phyloP scores from a whole-genome alignment of 2,329 filamentous ascomycete species.

The Juglanconis sp. region DNA sequence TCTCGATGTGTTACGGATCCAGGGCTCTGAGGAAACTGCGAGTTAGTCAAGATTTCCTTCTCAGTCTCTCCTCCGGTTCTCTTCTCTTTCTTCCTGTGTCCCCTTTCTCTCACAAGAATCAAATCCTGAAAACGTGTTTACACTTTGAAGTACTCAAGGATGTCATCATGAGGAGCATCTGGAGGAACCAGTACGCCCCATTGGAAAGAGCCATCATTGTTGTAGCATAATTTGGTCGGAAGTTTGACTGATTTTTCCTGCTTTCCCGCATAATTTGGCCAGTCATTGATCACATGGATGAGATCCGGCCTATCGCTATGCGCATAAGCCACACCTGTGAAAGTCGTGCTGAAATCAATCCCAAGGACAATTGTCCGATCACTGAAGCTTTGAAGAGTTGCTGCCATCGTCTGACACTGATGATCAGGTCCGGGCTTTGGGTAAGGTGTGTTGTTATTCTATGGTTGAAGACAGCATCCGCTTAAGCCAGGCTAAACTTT shows the following conservation, averaged over 20 bases:
- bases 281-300: not conserved
- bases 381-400: not conserved
- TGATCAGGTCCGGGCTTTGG: no score
- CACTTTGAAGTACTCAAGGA: constrained; percentile 50
- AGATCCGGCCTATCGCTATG: not conserved
- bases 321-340: constrained; percentile 47
- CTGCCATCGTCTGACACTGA: no score
- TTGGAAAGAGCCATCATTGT: constrained; percentile 36
- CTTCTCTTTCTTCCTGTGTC: no score
- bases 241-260: constrained; percentile 44
- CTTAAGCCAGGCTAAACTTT: no score
- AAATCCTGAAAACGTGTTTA: constrained; percentile 30
- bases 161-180: constrained; percentile 34
- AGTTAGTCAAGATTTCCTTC: not conserved
- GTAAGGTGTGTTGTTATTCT: not conserved
- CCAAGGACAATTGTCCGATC: constrained; percentile 41
- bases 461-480: no score
- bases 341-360: constrained; percentile 57
- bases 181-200: constrained; percentile 50
- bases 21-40: constrained; percentile 24
- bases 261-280: constrained; percentile 23
- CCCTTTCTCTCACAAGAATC: no score
- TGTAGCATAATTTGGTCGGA: constrained; percentile 45
- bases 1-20: constrained; percentile 27
- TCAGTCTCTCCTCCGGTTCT: no score